Conservation (phyloP, 23 red algal species). For the Gracilariopsis chorda region DNA sequence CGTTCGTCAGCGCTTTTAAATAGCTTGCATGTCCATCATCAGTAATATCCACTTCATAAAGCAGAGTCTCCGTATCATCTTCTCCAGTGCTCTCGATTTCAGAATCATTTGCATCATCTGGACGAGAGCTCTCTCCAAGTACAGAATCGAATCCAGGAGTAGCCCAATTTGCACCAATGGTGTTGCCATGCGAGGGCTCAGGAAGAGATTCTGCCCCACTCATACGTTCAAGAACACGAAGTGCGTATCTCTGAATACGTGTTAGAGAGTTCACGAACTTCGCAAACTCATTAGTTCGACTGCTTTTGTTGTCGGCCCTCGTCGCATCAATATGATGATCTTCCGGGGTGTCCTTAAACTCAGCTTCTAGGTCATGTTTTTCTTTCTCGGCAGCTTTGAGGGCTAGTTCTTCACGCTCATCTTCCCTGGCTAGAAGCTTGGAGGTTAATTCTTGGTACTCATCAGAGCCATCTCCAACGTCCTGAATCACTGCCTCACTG, state of each 20-base stretch:
- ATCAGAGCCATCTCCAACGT: background rate
- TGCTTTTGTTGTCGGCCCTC: background rate
- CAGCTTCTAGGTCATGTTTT: background rate
- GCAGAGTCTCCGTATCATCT: background rate
- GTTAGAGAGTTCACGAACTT: conserved; percentile 22
- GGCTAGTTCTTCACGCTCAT: conserved; percentile 38
- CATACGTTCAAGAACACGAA: conserved; percentile 44
- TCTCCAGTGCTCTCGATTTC: background rate
- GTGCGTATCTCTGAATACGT: conserved; percentile 49
- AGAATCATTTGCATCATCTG: background rate
- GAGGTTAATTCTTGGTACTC: conserved; percentile 28
- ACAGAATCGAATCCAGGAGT: background rate
- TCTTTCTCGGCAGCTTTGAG: conserved; percentile 15
- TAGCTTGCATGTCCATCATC: conserved; percentile 30
- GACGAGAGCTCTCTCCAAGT: background rate
- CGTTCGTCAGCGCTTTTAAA: conserved; percentile 71
- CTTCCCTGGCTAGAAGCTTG: conserved; percentile 33
- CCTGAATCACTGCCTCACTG: background rate
- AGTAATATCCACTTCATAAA: conserved; percentile 63
- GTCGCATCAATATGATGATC: background rate
- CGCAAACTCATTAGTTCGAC: background rate
- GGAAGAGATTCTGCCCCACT: background rate
- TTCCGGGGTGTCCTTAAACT: conserved; percentile 19
- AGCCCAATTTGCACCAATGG: background rate
- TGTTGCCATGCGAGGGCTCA: background rate